Evolutionary conservation across 2,329 filamentous ascomycete genomes (phyloP).

Genomic region (Pochonia chlamydosporia): DNA sequence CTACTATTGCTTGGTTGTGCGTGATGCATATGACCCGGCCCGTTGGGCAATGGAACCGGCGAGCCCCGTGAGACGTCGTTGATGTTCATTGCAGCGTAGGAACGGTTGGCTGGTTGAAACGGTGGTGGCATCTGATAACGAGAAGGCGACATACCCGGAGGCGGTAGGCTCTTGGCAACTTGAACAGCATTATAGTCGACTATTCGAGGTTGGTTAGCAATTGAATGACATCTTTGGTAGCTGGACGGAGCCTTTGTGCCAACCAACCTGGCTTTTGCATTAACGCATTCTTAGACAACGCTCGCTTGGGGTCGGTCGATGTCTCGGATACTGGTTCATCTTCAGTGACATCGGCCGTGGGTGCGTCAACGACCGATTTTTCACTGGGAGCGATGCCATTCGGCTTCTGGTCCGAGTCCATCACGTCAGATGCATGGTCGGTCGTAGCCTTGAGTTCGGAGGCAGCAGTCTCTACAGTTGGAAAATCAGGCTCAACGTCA

Average conservation of each 20-base stretch:
- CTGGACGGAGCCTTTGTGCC: neutral
- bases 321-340: conserved; percentile 9
- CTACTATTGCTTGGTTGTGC: conserved; percentile 49
- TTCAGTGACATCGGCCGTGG: neutral
- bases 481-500: neutral
- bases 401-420: neutral
- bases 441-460: neutral
- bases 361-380: conserved; percentile 1
- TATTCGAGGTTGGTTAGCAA: neutral
- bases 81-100: conserved; percentile 23
- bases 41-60: conserved; percentile 26
- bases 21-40: conserved; percentile 38
- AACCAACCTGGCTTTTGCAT: conserved; percentile 10
- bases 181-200: conserved; percentile 4
- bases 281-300: conserved; percentile 7
- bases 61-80: conserved; percentile 26
- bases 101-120: conserved; percentile 31
- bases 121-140: conserved; percentile 39
- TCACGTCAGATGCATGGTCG: neutral
- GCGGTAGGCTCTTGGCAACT: conserved; percentile 20
- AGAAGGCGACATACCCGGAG: conserved; percentile 24
- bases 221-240: neutral
- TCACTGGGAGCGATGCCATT: neutral
- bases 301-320: neutral
- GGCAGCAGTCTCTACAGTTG: neutral